Evolutionary conservation across 148 eudicot species (phyloP).

Genomic region (Hydrangea macrophylla): DNA sequence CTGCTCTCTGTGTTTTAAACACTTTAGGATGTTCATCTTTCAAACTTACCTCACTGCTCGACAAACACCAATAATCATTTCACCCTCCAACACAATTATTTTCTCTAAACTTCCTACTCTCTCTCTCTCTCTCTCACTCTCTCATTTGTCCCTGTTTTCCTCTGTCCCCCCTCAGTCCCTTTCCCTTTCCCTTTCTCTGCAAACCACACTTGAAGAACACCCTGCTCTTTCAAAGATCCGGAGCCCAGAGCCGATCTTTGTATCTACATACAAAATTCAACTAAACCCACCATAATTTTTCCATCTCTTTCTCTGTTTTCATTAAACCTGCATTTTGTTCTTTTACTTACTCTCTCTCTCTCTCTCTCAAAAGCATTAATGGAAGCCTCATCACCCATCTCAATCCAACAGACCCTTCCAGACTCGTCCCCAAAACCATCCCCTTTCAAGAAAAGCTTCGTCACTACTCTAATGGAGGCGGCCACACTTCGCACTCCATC

Average conservation of each 20-base stretch:
- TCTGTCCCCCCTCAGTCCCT: not conserved
- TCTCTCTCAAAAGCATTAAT: slow-evolving; percentile 19
- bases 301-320: too few relatives aligned
- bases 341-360: not conserved
- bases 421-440: slow-evolving; percentile 33
- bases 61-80: not conserved
- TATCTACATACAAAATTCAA: not conserved
- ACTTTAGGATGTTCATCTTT: not conserved
- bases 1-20: not conserved
- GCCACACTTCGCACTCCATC: slow-evolving; percentile 51
- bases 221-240: not conserved
- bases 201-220: not conserved
- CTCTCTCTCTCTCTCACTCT: not conserved
- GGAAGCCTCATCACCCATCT: slow-evolving; percentile 42
- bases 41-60: not conserved
- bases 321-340: too few relatives aligned
- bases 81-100: not conserved
- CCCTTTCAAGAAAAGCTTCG: slow-evolving; percentile 39
- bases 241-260: not conserved
- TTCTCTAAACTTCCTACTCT: not conserved
- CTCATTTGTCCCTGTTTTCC: too few relatives aligned
- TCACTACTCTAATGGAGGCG: slow-evolving; percentile 57
- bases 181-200: not conserved
- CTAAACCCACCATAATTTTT: not conserved
- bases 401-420: slow-evolving; percentile 13